phyloP scores from a whole-genome alignment of 2,329 filamentous ascomycete genomes.

The Aspergillus quadricinctus region DNA sequence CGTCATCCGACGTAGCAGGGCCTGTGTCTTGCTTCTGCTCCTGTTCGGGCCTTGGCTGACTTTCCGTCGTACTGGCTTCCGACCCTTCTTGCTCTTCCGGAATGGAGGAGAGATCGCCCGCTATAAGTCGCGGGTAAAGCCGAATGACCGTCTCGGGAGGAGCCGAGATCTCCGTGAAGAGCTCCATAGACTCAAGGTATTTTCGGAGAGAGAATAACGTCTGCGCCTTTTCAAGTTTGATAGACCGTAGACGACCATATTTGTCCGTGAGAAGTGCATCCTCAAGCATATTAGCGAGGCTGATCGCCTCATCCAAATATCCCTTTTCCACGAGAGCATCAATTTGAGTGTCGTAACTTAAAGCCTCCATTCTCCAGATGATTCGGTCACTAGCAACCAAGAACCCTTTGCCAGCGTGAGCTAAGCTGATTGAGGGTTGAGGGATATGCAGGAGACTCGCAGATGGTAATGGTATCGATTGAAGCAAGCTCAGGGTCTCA shows the following conservation, averaged over 20 bases:
- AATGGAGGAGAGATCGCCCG: conserved; percentile 70
- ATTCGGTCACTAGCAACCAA: conserved; percentile 85
- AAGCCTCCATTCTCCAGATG: conserved; percentile 94
- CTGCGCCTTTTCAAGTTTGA: conserved; percentile 90
- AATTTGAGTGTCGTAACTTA: conserved; percentile 86
- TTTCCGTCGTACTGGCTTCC: conserved; percentile 22
- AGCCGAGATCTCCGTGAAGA: conserved; percentile 86
- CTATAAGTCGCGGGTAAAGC: conserved; percentile 77
- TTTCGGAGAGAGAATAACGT: conserved; percentile 74
- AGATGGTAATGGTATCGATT: conserved; percentile 75
- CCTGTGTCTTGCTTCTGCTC: conserved; percentile 24
- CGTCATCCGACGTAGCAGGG: conserved; percentile 20
- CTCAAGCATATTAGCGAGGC: conserved; percentile 82
- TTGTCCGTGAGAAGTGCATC: conserved; percentile 87
- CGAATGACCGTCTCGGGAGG: conserved; percentile 84
- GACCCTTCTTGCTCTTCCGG: conserved; percentile 45
- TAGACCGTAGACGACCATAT: conserved; percentile 69
- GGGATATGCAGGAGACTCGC: conserved; percentile 86
- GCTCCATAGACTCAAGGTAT: conserved; percentile 79
- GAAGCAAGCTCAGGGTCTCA: conserved; percentile 81
- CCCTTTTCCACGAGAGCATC: conserved; percentile 70
- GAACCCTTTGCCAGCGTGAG: conserved; percentile 93
- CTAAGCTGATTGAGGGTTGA: conserved; percentile 87
- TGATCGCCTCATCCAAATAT: conserved; percentile 86
- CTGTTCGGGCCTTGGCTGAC: conserved; percentile 23